Conservation (phyloP, 2,329 filamentous ascomycete genomes). For the Blastomyces silverae region DNA sequence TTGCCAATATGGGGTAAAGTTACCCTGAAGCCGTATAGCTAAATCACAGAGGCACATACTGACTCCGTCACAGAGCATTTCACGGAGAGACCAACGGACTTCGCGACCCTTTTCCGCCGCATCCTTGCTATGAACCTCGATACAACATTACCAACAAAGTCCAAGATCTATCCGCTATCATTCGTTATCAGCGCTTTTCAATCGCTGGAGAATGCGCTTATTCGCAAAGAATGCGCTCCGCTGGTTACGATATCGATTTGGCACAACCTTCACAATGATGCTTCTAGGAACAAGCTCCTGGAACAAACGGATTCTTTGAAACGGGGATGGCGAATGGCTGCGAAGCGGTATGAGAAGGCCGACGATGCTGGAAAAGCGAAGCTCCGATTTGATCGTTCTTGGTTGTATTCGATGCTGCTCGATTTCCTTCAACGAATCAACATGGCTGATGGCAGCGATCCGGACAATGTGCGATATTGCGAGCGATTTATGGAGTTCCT, state of each 20-base stretch:
- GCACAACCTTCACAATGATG: conserved; percentile 81
- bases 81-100: conserved; percentile 66
- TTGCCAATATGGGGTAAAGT: conserved; percentile 75
- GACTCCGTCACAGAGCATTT: conserved; percentile 49
- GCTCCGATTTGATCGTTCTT: conserved; percentile 83
- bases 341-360: conserved; percentile 78
- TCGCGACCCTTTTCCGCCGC: conserved; percentile 82
- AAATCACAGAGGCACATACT: not conserved
- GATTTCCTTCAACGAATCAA: conserved; percentile 75
- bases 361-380: conserved; percentile 72
- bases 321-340: conserved; percentile 84
- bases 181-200: conserved; percentile 92
- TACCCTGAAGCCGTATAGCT: not conserved
- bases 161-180: conserved; percentile 75
- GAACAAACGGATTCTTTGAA: conserved; percentile 66
- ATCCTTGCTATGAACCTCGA: conserved; percentile 81
- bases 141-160: conserved; percentile 54
- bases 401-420: conserved; percentile 79
- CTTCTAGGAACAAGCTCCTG: conserved; percentile 64
- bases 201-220: conserved; percentile 77
- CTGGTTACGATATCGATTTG: conserved; percentile 91
- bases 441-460: conserved; percentile 34
- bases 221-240: conserved; percentile 93
- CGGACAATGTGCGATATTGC: conserved; percentile 70
- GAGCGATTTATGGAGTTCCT: conserved; percentile 91